These are phyloP conservation scores for Penicillium sp. DNA, from an alignment of 2,329 filamentous ascomycete genomes.

Conservation along the genomic window DNA sequence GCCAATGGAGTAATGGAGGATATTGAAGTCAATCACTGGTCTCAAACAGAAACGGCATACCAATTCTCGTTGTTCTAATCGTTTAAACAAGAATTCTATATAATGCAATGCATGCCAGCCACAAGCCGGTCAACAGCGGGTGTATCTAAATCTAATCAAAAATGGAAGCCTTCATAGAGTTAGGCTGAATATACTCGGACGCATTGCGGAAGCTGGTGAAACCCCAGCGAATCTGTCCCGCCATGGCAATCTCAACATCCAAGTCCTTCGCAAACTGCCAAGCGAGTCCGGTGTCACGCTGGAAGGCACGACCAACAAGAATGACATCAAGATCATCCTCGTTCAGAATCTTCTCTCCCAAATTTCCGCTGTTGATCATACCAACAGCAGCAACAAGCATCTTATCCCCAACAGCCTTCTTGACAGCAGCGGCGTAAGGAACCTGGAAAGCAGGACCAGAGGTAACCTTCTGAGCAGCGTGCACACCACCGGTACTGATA, in stretches of 20 bases:
- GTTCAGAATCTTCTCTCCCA: constrained; percentile 62
- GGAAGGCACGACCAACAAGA: constrained; percentile 44
- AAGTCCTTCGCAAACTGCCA: constrained; percentile 31
- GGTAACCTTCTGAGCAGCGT: constrained; percentile 45
- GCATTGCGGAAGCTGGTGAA: constrained; percentile 30
- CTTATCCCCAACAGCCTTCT: constrained; percentile 68
- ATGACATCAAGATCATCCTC: constrained; percentile 61
- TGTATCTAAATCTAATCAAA: constrained; percentile 26
- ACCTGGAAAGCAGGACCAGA: constrained; percentile 68
- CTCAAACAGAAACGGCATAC: background rate
- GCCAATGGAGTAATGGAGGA: too few species aligned
- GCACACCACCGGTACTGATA: constrained; percentile 72
- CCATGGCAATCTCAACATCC: constrained; percentile 31
- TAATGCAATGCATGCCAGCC: background rate
- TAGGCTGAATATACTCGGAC: constrained; percentile 26
- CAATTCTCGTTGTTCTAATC: background rate
- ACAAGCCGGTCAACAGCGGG: background rate
- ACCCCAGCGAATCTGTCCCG: constrained; percentile 33
- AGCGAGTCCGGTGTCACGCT: constrained; percentile 24
- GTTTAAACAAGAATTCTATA: background rate
- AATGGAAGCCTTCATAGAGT: constrained; percentile 24
- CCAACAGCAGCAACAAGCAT: constrained; percentile 74
- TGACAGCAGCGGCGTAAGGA: constrained; percentile 68
- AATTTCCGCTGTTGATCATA: constrained; percentile 64
- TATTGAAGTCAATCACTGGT: background rate